A percentile compares a stretch with the other conserved stretches of the same genome.
These are phyloP conservation scores for Zygoascus tannicola DNA, from an alignment of 805 yeast genomes.

Conservation along the genomic window DNA sequence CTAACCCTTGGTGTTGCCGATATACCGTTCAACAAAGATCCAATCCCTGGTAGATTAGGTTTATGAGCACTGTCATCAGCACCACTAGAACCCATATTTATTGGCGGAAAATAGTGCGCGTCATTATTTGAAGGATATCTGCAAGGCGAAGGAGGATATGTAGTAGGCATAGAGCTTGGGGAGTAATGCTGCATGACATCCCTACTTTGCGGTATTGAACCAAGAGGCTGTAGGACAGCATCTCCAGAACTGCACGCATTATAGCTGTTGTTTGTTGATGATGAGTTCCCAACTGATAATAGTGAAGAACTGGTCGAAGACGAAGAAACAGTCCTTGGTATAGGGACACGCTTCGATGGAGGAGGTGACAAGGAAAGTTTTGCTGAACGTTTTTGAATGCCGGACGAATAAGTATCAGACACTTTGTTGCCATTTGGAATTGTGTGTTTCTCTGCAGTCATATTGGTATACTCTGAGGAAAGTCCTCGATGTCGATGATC, in stretches of 20 bases:
- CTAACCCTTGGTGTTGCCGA: too few relatives aligned
- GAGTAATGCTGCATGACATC: neutral
- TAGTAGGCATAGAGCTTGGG: neutral
- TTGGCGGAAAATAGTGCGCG: too few relatives aligned
- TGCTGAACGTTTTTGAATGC: neutral
- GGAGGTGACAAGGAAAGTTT: neutral
- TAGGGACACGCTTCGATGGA: neutral
- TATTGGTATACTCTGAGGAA: too few relatives aligned
- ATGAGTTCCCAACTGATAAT: too few relatives aligned
- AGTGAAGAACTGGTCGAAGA: neutral
- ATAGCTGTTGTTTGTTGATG: too few relatives aligned
- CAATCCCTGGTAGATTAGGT: neutral
- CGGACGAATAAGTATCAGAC: neutral
- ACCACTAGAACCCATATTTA: too few relatives aligned
- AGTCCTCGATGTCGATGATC: too few relatives aligned
- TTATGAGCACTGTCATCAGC: neutral
- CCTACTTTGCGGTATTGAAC: neutral
- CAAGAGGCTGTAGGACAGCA: neutral
- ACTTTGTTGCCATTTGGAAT: neutral
- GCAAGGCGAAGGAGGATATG: neutral
- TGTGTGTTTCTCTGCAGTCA: neutral
- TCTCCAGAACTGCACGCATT: neutral
- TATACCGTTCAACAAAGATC: neutral
- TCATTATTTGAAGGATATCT: too few relatives aligned
- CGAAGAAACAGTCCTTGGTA: neutral